A percentile compares a stretch with the other conserved stretches of the same genome.
Evolutionary conservation across 129 eudicot species (phyloP).

Genomic region (Flaveria linearis): DNA sequence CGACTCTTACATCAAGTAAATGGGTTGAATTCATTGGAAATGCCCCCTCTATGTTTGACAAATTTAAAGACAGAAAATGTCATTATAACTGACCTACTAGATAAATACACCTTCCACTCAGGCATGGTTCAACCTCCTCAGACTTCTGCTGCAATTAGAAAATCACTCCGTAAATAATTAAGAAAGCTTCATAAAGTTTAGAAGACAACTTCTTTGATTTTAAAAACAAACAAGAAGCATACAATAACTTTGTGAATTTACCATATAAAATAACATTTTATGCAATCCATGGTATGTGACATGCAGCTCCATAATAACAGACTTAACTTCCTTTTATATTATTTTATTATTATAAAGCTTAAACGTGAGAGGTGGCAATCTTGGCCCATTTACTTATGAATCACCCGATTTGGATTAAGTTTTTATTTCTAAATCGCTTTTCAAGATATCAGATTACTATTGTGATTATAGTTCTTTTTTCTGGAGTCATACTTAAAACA

Average conservation of each 20-base stretch:
- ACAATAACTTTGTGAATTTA: slow-evolving; percentile 15
- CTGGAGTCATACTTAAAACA: background rate
- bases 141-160: slow-evolving; percentile 66
- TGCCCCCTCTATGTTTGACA: background rate
- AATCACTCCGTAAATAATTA: slow-evolving; percentile 19
- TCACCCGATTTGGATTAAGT: background rate
- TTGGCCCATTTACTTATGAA: background rate
- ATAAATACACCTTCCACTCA: slow-evolving; percentile 79
- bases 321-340: background rate
- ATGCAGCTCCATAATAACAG: background rate
- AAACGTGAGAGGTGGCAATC: slow-evolving; percentile 6
- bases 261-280: slow-evolving; percentile 1
- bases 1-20: background rate
- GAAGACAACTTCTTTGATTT: background rate
- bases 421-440: background rate
- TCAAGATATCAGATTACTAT: background rate
- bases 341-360: background rate
- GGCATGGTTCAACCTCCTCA: slow-evolving; percentile 59
- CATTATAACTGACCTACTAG: slow-evolving; percentile 77
- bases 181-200: slow-evolving; percentile 19
- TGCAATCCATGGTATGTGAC: slow-evolving; percentile 8
- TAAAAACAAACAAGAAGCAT: background rate
- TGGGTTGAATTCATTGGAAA: background rate
- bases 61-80: slow-evolving; percentile 14
- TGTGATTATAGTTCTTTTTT: background rate